phyloP scores from a whole-genome alignment of 2,329 filamentous ascomycete genomes.

The Sporothrix mexicana region DNA sequence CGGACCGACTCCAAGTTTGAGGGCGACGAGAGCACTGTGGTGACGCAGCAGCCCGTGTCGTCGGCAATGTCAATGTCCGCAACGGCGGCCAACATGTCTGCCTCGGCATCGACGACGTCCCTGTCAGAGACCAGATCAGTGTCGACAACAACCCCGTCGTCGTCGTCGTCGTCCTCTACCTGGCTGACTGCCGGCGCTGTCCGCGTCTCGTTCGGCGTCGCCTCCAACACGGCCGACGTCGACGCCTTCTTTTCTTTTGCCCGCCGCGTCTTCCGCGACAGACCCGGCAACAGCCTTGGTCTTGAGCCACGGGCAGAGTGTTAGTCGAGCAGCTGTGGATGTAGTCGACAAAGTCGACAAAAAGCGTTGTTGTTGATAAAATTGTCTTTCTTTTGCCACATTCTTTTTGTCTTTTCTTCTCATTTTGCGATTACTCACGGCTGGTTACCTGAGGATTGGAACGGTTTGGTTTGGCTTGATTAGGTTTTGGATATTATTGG shows the following conservation, averaged over 20 bases:
- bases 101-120: not conserved
- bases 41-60: not conserved
- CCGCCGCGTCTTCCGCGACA: slow-evolving; percentile 44
- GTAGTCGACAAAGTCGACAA: too few species aligned
- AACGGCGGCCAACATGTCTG: not conserved
- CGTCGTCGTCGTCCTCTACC: not conserved
- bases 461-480: too few species aligned
- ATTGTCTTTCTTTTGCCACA: not conserved
- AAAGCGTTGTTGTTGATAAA: too few species aligned
- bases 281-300: slow-evolving; percentile 35
- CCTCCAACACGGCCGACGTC: slow-evolving; percentile 46
- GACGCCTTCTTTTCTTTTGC: slow-evolving; percentile 47
- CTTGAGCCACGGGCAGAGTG: slow-evolving; percentile 34
- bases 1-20: not conserved
- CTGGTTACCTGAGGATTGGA: too few species aligned
- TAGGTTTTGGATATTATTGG: too few species aligned
- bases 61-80: not conserved
- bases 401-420: not conserved
- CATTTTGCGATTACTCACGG: too few species aligned
- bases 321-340: too few species aligned
- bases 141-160: not conserved
- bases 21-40: not conserved
- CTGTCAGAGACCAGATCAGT: not conserved
- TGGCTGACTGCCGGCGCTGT: slow-evolving; percentile 44
- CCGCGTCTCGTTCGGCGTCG: slow-evolving; percentile 49